Evolutionary conservation across 2,329 filamentous ascomycete genomes (phyloP), one percentile per base, ranked within the genome.

Genomic region (Beauveria medogensis): DNA sequence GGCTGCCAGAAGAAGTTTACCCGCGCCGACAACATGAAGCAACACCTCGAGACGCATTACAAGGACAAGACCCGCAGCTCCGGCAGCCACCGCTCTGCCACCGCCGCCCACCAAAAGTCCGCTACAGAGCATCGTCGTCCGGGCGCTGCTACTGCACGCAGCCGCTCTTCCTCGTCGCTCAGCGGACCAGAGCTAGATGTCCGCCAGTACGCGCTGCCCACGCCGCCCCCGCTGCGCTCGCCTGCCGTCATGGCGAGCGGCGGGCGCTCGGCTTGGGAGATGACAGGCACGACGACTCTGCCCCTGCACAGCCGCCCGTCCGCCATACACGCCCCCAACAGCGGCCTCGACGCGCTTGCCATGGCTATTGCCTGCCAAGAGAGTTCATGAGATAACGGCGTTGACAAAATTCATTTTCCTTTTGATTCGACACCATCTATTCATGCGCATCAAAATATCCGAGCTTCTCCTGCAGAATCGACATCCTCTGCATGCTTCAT

Each of bases 1-100:
- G 87, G 87, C 63, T 92, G 89, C 77, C 82, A 84, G 72, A 91
- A 91, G 76, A 89, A 88, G 69, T 92, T 92, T 67, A 91, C 88
- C 12, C 87, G 89, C 65, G 86, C 88, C 67, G 89, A 92, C 78
- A 92, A 92, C 78, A 92, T 92, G 89, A 91, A 91, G 79, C 89
- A 92, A 75, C 89, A 92, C 69, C 81, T 90, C 34, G 84, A 90
- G 68, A 92, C 89, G 0, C 89, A 92, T 72, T 87, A 83, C 74
- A 86, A 86, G 73, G 81, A 85, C 64, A 83, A 82, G 74, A 75
- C 75, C 37, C 77, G 80, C 30, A 74, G 75, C 3, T 74, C 76
- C 2, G 67, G 69, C n/a, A 67, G 71, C 63, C 65, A 71, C 63
- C 69, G 72, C 63, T 67, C 71, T 43, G 60, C 76, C 62, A 65